Conservation (phyloP, 345 rosid species). For the Aquilaria malaccensis region DNA sequence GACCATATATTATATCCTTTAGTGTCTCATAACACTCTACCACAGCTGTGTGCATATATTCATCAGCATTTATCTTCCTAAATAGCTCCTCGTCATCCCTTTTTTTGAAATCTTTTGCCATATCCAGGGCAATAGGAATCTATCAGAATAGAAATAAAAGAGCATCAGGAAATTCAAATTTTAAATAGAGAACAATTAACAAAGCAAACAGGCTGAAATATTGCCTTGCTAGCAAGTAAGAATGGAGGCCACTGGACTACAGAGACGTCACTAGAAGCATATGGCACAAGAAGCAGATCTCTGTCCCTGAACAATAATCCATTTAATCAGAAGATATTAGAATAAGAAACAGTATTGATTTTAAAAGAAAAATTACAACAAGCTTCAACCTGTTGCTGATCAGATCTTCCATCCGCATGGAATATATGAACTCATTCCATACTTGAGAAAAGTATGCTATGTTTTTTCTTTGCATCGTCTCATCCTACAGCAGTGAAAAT, state of each 20-base stretch:
- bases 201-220: constrained; percentile 10
- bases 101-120: constrained; percentile 93
- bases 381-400: constrained; percentile 61
- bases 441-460: constrained; percentile 71
- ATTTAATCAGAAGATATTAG: constrained; percentile 16
- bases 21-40: constrained; percentile 79
- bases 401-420: constrained; percentile 85
- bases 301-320: constrained; percentile 50
- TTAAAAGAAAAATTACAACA: constrained; percentile 15
- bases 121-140: constrained; percentile 98
- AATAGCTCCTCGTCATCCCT: constrained; percentile 63
- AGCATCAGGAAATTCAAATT: constrained; percentile 12
- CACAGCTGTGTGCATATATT: constrained; percentile 71
- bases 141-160: constrained; percentile 24
- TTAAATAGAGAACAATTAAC: constrained; percentile 9
- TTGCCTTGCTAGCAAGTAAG: constrained; percentile 96
- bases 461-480: constrained; percentile 33
- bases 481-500: constrained; percentile 45
- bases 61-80: constrained; percentile 65
- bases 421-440: constrained; percentile 81
- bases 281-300: constrained; percentile 86
- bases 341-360: constrained; percentile 2
- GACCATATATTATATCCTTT: constrained; percentile 44
- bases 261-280: constrained; percentile 51
- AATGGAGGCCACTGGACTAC: constrained; percentile 98